Evolutionary conservation across 2,329 filamentous ascomycete species (phyloP).

Genomic region (Albifimbria verrucaria): DNA sequence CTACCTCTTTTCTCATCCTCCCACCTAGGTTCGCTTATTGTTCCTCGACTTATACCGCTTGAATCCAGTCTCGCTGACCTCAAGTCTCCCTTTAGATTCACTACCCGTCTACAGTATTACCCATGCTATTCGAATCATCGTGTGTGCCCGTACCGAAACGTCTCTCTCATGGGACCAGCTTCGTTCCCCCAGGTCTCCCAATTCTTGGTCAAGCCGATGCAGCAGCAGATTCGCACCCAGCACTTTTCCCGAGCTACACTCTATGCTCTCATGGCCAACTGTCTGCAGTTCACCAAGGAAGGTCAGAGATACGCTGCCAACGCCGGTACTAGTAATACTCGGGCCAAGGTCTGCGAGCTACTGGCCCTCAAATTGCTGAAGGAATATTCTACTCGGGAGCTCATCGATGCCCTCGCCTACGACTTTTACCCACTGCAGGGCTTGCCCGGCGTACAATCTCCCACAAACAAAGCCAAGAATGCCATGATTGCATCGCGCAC

Average conservation of each 20-base stretch:
- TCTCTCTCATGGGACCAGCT: conserved; percentile 93
- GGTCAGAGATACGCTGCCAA: conserved; percentile 78
- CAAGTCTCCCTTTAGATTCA: conserved; percentile 54
- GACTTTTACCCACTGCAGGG: conserved; percentile 93
- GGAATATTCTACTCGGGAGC: conserved; percentile 83
- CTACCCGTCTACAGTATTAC: conserved; percentile 88
- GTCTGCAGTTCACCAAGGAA: conserved; percentile 89
- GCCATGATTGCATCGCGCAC: conserved; percentile 67
- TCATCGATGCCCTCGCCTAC: conserved; percentile 92
- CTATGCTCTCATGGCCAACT: conserved; percentile 90
- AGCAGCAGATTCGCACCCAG: conserved; percentile 77
- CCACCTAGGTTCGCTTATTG: conserved; percentile 59
- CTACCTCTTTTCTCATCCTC: conserved; percentile 78
- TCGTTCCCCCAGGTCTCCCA: conserved; percentile 92
- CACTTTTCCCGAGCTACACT: conserved; percentile 85
- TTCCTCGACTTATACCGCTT: not conserved
- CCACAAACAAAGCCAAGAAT: conserved; percentile 38
- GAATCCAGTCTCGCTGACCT: not conserved
- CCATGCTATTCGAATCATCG: conserved; percentile 81
- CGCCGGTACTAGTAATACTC: conserved; percentile 76
- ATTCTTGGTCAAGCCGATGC: conserved; percentile 93
- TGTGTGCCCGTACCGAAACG: conserved; percentile 84
- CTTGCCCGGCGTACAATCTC: conserved; percentile 48
- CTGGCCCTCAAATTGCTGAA: conserved; percentile 85
- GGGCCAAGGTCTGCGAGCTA: conserved; percentile 86